Evolutionary conservation across 2,329 filamentous ascomycete genomes (phyloP).

Genomic region (Xylaria sp.): DNA sequence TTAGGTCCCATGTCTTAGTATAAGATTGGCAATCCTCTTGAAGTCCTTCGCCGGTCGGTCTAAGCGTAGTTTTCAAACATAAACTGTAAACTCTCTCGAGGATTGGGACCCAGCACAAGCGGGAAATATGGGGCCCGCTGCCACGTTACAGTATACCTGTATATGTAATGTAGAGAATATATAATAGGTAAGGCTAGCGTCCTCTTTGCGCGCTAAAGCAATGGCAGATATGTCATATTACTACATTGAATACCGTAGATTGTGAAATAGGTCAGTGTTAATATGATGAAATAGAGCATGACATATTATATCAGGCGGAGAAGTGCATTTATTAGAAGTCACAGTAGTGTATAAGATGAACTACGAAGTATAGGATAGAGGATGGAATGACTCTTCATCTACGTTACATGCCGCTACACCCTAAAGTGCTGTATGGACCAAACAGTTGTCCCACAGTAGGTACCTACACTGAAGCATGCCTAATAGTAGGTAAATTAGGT

Average conservation of each 20-base stretch:
- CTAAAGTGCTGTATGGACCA: too few relatives aligned
- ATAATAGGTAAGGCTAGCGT: not conserved
- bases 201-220: not conserved
- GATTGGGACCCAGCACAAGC: slow-evolving; percentile 18
- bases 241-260: not conserved
- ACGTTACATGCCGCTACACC: too few relatives aligned
- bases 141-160: slow-evolving; percentile 22
- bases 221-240: not conserved
- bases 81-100: not conserved
- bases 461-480: too few relatives aligned
- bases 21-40: not conserved
- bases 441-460: too few relatives aligned
- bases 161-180: not conserved
- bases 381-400: too few relatives aligned
- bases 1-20: not conserved
- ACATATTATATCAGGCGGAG: not conserved
- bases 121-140: slow-evolving; percentile 20
- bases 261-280: not conserved
- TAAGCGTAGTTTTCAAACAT: not conserved
- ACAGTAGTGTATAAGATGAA: not conserved
- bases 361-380: not conserved
- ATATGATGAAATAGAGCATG: too few relatives aligned
- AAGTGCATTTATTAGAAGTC: not conserved
- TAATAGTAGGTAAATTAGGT: slow-evolving; percentile 3
- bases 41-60: not conserved